Base-by-base conservation (phyloP, 805 yeast species). In the Candida orba region DNA sequence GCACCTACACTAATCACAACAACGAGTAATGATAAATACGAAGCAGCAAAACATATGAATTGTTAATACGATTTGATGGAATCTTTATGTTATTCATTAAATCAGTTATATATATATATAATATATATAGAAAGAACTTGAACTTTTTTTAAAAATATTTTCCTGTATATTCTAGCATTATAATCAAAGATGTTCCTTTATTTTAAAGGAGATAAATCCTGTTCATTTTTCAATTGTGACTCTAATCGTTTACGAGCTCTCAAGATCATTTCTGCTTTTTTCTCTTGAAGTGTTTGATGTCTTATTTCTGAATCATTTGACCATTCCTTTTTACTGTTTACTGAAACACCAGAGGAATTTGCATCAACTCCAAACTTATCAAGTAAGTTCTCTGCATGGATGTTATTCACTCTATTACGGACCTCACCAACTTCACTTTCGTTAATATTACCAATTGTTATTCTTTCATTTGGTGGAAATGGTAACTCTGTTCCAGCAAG, bases 401-500 rank as follows among this genome's bases (percentile, higher is more conserved):
- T 57, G 18, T 51, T 51, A 37, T 52, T 45, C 17, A 32, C 36
- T 20, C 39, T 58, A 40, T 53, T 53, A 30, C 57, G 58, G 5
- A 36, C 34, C 22, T 49, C 54, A 3, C 36, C 40, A 9, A 52
- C 48, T 17, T 51, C 49, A 27, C 40, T 45, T 18, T 49, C 10
- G 3, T 37, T 40, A 20, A 42, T 42, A n/a, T 47, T 47, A 27
- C 13, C 29, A 20, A 20, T 5, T 27, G 14, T 27, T 10, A 56
- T 44, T 23, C 52, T 56, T 24, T 53, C 52, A 15, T 53, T 73
- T 6, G 76, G 74, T 7, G 86, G 83, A 45, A 62, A 66, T 17
- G 88, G 86, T 41, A 83, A 71, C 14, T 66, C 64, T 12, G 84
- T 81, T 33, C 72, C 76, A 41, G 74, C 73, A 58, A 91, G 69